These are phyloP conservation scores for Ostreobium quekettii DNA, from an alignment of 139 green algal genomes.

Conservation along the genomic window DNA sequence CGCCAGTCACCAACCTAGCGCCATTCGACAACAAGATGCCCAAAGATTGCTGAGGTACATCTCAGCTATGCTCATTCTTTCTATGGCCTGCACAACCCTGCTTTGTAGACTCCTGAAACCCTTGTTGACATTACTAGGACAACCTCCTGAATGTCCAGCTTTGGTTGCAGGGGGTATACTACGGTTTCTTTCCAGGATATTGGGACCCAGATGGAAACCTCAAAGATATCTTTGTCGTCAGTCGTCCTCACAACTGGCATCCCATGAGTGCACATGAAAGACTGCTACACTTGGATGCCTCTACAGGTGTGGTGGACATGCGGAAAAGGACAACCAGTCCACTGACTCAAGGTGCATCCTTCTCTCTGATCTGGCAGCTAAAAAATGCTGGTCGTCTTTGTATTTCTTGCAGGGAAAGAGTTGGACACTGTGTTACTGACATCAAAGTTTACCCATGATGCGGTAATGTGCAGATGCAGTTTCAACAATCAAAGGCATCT, in stretches of 20 bases:
- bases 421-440: too few species aligned
- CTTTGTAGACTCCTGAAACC: not conserved
- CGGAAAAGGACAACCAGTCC: not conserved
- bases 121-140: not conserved
- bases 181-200: slow-evolving; percentile 53
- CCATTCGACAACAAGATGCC: too few species aligned
- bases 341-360: too few species aligned
- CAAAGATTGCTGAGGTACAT: too few species aligned
- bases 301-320: slow-evolving; percentile 31
- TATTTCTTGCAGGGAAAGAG: not conserved
- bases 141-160: not conserved
- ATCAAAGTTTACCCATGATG: slow-evolving; percentile 62
- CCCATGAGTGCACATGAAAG: slow-evolving; percentile 38
- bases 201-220: not conserved
- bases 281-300: slow-evolving; percentile 51
- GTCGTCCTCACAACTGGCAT: slow-evolving; percentile 66
- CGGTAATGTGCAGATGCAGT: too few species aligned
- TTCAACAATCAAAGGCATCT: too few species aligned
- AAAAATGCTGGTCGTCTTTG: not conserved
- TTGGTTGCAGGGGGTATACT: slow-evolving; percentile 51
- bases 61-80: too few species aligned
- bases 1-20: too few species aligned
- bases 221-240: slow-evolving; percentile 50
- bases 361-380: not conserved
- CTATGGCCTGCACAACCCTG: too few species aligned